Conservation (phyloP, 305 asterid genomes). For the Fraxinus velutina region DNA sequence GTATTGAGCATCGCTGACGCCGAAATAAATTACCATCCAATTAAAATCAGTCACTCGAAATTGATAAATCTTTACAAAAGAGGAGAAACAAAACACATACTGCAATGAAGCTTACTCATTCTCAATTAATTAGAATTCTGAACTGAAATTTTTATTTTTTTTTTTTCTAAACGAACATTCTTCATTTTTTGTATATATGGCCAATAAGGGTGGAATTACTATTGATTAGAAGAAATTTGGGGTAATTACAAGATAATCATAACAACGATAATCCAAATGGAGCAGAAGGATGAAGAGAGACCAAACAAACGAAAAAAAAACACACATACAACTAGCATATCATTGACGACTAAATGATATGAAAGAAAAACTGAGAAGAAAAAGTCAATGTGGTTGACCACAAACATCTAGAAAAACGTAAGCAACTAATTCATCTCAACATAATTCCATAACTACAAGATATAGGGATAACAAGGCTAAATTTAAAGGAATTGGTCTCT, state of each 20-base stretch:
- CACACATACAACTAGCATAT: not conserved
- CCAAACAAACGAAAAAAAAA: not conserved
- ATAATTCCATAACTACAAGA: not conserved
- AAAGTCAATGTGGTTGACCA: conserved; percentile 1
- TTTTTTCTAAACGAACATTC: not conserved
- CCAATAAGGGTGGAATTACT: not conserved
- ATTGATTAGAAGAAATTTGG: not conserved
- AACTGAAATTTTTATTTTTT: not conserved
- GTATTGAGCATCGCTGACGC: not conserved
- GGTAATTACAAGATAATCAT: not conserved
- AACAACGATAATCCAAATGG: not conserved
- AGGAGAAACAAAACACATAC: not conserved
- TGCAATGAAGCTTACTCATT: not conserved
- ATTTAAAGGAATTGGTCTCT: not conserved
- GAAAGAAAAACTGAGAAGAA: conserved; percentile 9
- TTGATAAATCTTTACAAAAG: not conserved
- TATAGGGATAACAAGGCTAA: not conserved
- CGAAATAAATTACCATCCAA: not conserved
- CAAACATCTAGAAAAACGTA: not conserved
- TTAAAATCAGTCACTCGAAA: not conserved
- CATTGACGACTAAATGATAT: not conserved
- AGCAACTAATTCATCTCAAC: not conserved
- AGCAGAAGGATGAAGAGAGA: not conserved
- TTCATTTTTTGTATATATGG: not conserved
- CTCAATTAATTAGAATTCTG: not conserved